These are phyloP conservation scores for Candida gorgasii DNA, from an alignment of 805 yeast genomes.

Conservation along the genomic window DNA sequence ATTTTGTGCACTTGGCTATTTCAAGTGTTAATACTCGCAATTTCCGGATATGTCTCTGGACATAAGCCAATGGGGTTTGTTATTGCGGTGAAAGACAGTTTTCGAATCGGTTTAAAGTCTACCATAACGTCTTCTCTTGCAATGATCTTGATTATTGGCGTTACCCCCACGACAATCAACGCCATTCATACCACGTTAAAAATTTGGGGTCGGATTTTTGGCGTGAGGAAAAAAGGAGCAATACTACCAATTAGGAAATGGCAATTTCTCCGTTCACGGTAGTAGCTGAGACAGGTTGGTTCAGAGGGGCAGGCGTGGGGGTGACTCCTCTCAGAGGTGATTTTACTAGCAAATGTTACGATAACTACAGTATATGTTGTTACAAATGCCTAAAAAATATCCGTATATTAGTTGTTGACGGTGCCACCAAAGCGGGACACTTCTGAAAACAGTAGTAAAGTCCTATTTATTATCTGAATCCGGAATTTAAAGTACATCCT, in stretches of 20 bases:
- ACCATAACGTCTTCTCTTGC: no score
- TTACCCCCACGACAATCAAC: no score
- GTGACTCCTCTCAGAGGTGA: not conserved
- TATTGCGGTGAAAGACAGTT: no score
- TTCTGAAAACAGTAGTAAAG: not conserved
- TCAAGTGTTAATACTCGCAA: not conserved
- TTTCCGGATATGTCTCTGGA: no score
- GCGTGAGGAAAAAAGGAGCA: not conserved
- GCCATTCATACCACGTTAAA: no score
- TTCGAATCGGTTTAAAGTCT: no score
- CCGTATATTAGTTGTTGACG: no score
- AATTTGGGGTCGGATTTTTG: not conserved
- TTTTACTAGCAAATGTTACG: not conserved
- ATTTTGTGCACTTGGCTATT: not conserved
- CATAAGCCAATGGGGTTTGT: no score
- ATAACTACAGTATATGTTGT: not conserved
- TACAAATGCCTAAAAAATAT: not conserved
- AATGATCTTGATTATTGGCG: no score
- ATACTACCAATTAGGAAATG: not conserved
- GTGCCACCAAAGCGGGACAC: no score
- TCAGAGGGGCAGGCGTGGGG: conserved; percentile 6
- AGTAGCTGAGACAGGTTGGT: not conserved
- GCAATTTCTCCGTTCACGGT: not conserved
- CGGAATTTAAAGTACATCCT: conserved; percentile 49
- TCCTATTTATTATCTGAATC: not conserved